These are phyloP conservation scores for Tillandsia leiboldiana DNA, from an alignment of 176 grass and related monocot species.

Conservation along the genomic window DNA sequence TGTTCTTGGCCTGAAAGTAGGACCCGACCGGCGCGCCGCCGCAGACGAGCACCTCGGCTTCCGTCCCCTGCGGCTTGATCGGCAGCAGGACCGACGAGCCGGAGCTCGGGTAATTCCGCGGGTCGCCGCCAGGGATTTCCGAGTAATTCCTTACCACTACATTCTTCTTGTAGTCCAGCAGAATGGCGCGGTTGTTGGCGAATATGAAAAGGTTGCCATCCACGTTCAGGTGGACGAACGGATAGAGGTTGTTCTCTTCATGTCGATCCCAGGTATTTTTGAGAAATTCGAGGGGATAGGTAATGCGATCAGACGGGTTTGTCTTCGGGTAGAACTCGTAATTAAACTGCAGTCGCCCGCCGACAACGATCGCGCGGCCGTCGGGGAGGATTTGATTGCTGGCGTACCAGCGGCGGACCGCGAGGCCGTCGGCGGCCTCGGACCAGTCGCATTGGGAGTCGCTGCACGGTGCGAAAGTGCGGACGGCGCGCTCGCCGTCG, in stretches of 20 bases:
- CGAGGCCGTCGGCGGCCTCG: conserved; percentile 51
- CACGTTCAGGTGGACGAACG: conserved; percentile 69
- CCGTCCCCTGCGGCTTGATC: conserved; percentile 33
- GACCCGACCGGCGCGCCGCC: conserved; percentile 54
- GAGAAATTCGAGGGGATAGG: conserved; percentile 32
- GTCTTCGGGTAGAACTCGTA: conserved; percentile 76
- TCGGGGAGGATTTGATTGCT: conserved; percentile 84
- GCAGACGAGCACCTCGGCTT: conserved; percentile 73
- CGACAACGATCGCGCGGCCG: conserved; percentile 55
- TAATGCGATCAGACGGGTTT: conserved; percentile 17
- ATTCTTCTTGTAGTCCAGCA: conserved; percentile 57
- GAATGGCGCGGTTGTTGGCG: conserved; percentile 66
- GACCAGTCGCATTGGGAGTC: conserved; percentile 42
- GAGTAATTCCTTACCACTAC: conserved; percentile 46
- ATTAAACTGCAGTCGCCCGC: conserved; percentile 57
- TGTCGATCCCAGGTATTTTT: conserved; percentile 30
- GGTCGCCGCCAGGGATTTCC: conserved; percentile 32
- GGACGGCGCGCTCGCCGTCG: conserved; percentile 54
- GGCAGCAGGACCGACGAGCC: conserved; percentile 72
- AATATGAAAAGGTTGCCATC: conserved; percentile 87
- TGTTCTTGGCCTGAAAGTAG: conserved; percentile 29
- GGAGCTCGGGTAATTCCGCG: conserved; percentile 71
- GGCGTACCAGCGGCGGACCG: conserved; percentile 59
- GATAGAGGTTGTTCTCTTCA: conserved; percentile 81
- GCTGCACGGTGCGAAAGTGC: conserved; percentile 40